phyloP scores from a whole-genome alignment of 2,329 filamentous ascomycete genomes.

The Paracorniculantispora psalliotae region DNA sequence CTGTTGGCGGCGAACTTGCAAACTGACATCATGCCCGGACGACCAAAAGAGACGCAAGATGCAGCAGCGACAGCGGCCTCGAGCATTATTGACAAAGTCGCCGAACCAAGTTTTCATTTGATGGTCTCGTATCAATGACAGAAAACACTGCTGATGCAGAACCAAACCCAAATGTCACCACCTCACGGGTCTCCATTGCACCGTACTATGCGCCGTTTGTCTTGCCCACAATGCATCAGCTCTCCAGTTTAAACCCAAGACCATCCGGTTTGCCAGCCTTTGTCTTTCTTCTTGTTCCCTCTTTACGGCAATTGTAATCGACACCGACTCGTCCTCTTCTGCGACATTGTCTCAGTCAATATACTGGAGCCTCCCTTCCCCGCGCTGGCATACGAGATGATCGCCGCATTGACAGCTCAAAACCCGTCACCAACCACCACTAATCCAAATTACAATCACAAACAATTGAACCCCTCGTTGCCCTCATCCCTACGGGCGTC shows the following conservation, averaged over 20 bases:
- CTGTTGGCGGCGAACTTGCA: not conserved
- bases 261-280: not conserved
- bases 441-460: not conserved
- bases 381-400: conserved; percentile 3
- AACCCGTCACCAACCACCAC: not conserved
- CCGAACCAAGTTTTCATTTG: too few species aligned
- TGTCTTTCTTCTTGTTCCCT: not conserved
- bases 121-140: too few species aligned
- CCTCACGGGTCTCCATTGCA: not conserved
- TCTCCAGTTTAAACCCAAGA: not conserved
- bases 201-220: not conserved
- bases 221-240: not conserved
- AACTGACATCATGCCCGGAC: not conserved
- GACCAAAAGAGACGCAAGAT: too few species aligned
- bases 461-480: too few species aligned
- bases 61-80: too few species aligned
- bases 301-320: too few species aligned
- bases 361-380: not conserved
- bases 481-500: too few species aligned
- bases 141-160: not conserved
- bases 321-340: too few species aligned
- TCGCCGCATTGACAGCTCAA: not conserved
- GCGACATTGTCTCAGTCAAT: not conserved
- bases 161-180: not conserved
- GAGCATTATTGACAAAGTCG: too few species aligned